A percentile compares a stretch with the other conserved stretches of the same genome.
phyloP scores from a whole-genome alignment of 179 eudicot genomes.

The Nepenthes alata region DNA sequence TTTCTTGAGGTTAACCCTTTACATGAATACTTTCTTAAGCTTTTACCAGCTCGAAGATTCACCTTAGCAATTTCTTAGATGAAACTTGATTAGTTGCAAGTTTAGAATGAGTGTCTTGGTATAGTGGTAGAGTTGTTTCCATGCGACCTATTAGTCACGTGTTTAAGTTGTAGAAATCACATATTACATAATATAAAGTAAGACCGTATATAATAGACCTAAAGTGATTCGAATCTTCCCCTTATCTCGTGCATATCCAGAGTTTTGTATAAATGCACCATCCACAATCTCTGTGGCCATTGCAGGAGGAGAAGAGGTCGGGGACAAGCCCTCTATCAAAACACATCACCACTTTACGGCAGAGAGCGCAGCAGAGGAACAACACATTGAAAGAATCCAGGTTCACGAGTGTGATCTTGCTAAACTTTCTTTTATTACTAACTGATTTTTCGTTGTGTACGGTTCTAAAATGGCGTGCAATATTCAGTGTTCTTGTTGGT shows the following conservation, averaged over 20 bases:
- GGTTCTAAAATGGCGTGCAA: constrained; percentile 7
- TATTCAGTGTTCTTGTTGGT: constrained; percentile 71
- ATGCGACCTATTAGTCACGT: too few relatives aligned
- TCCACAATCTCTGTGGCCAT: background rate
- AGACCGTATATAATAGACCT: too few relatives aligned
- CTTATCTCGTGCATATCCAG: too few relatives aligned
- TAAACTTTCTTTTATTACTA: background rate
- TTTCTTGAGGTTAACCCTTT: constrained; percentile 63
- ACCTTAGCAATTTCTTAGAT: too few relatives aligned
- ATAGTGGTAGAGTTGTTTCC: too few relatives aligned
- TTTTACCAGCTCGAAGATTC: too few relatives aligned
- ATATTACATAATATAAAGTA: too few relatives aligned
- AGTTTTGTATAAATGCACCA: background rate
- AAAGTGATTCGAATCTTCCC: too few relatives aligned
- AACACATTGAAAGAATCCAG: constrained; percentile 58
- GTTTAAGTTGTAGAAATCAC: too few relatives aligned
- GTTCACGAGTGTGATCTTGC: constrained; percentile 21
- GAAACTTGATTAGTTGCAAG: too few relatives aligned
- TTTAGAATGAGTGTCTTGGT: too few relatives aligned
- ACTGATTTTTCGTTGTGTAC: background rate
- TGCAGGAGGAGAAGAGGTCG: constrained; percentile 64
- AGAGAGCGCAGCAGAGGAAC: constrained; percentile 62
- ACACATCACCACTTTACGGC: constrained; percentile 45
- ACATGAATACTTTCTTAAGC: background rate
- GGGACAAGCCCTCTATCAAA: constrained; percentile 65